Base-by-base conservation (phyloP, 176 grass and related monocot genomes). In the Zoysia japonica region DNA sequence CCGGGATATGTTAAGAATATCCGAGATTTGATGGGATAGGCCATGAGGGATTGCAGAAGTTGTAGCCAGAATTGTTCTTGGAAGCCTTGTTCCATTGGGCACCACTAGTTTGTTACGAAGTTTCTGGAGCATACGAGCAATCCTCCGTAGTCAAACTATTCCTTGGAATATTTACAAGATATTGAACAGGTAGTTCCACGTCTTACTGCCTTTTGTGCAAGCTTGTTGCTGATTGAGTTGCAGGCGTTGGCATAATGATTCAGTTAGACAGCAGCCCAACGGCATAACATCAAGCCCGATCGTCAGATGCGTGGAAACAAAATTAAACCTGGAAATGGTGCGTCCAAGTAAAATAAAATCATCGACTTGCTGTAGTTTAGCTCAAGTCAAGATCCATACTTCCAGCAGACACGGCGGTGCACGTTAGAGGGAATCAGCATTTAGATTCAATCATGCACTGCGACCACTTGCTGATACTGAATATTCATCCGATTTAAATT, bases 1-100 rank as follows among this genome's bases (percentile, higher is more conserved):
- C 44, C 71, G 13, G 71, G 73, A 85, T 85, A 72, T 81, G 82
- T 71, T 60, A 77, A 50, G 77, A 51, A 89, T 89, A 89, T 89
- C 70, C 82, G 16, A 1, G 43, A 1, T 49, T 12, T 5, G 10
- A 36, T 61, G 20, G 39, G 68, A 79, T 47, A 41, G 50, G 47
- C n/a, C 60, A 35, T 45, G 17, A 51, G 53, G 28, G 28, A 28
- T 28, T 28, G 28, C 28, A 28, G 28, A 28, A 28, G 28, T 28
- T 28, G 28, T 28, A 28, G 28, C 28, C 28, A 28, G 9, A 50
- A 51, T 75, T 55, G 76, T 80, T 84, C 50, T 49, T 61, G 20
- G 8, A 35, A 36, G 3, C 77, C 36, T 76, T 85, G 77, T 71
- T 81, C 36, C 42, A 50, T 4, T 71, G 39, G 17, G 46, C 63